phyloP scores from a whole-genome alignment of 805 yeast genomes.

The Wickerhamiella galacta region DNA sequence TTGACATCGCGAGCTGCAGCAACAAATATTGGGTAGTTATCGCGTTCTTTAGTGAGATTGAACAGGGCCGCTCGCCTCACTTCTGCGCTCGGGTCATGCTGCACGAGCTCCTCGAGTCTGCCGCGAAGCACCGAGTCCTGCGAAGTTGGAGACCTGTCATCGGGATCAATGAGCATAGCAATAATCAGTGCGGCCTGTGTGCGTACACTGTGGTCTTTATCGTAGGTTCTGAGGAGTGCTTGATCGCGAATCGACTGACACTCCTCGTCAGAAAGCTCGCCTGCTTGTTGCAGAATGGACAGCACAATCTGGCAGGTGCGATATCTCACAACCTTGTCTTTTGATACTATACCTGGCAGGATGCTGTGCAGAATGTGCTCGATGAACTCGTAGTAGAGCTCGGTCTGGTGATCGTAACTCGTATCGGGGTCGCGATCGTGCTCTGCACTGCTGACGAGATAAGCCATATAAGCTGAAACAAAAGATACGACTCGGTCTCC shows the following conservation, averaged over 20 bases:
- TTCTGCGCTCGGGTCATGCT: slow-evolving; percentile 72
- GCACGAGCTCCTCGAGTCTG: slow-evolving; percentile 35
- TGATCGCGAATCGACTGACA: slow-evolving; percentile 46
- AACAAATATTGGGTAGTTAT: slow-evolving; percentile 41
- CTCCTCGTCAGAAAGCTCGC: slow-evolving; percentile 58
- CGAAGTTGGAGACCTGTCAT: slow-evolving; percentile 20
- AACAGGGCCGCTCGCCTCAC: slow-evolving; percentile 73
- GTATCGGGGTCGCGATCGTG: slow-evolving; percentile 22
- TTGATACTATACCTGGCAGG: slow-evolving; percentile 62
- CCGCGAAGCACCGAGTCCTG: slow-evolving; percentile 31
- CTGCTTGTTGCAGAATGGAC: slow-evolving; percentile 49
- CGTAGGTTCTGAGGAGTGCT: slow-evolving; percentile 42
- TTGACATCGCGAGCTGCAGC: slow-evolving; percentile 76
- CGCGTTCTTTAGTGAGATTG: slow-evolving; percentile 40
- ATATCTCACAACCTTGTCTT: slow-evolving; percentile 60
- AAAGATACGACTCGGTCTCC: slow-evolving; percentile 83
- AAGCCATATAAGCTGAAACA: slow-evolving; percentile 47
- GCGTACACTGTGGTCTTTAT: slow-evolving; percentile 59
- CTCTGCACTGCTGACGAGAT: slow-evolving; percentile 23
- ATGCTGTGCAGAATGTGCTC: slow-evolving; percentile 19
- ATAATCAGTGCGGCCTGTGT: slow-evolving; percentile 71
- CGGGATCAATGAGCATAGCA: slow-evolving; percentile 56
- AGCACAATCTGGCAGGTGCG: slow-evolving; percentile 65
- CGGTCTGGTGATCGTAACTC: not conserved
- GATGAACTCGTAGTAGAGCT: slow-evolving; percentile 17